Base-by-base conservation (phyloP, 345 rosid genomes). In the Salix koriyanagi region DNA sequence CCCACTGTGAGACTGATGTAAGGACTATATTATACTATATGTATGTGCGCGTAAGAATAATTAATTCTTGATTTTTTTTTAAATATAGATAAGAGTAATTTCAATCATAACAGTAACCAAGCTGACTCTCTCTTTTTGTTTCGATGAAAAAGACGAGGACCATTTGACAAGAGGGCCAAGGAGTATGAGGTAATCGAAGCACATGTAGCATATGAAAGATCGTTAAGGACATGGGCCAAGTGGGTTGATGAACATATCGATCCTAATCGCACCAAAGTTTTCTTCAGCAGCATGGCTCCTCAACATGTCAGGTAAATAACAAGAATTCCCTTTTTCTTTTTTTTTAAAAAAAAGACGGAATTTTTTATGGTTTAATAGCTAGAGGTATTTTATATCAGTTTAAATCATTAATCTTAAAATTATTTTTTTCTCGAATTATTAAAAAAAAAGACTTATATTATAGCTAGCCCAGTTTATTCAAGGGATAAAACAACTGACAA, bases 1-100 rank as follows among this genome's bases (percentile, higher is more conserved):
- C 82, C 80, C 32, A 83, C 81, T 37, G 73, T 88, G 73, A 89
- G 87, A 89, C 84, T 87, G 26, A 32, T 89, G 94, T 90, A 85
- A 86, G 92, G 5, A 46, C 52, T 81, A 62, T 56, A 21, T 46
- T 11, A 16, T 28, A 2, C n/a, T 10, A 42, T 41, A 42, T 42
- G 46, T 42, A 42, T 11, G 14, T 0, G 46, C 3, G 2, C 25
- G 25, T 15, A 10, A 44, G 16, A 66, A 67, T 2, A 19, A 12
- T 70, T 18, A 11, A 18, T 21, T 39, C 4, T 5, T 58, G 69
- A 44, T 11, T 2, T 41, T 42, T 11, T 42, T 42, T 5, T 42
- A 2, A 25, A 25, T 25, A 36, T 5, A 42, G 46, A 11, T 42
- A 11, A 42, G 14, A 42, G 46, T 42, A 2, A 42, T 42, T 12